A percentile compares a stretch with the other conserved stretches of the same genome.
phyloP scores from a whole-genome alignment of 257 asterid genomes.

The Nicotiana sylvestris region DNA sequence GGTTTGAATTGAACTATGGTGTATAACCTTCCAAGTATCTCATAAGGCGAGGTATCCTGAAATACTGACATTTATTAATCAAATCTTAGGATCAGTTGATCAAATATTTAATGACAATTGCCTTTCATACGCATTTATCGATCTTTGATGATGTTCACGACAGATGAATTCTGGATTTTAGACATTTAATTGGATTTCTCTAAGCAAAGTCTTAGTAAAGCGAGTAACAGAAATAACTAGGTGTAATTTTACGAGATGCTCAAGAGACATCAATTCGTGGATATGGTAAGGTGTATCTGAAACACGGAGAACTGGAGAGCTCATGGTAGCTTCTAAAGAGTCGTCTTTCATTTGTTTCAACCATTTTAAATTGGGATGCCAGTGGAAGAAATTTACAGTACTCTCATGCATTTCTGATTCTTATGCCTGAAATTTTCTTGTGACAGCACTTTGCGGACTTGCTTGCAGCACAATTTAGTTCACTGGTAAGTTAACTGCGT shows the following conservation, averaged over 20 bases:
- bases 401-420: conserved; percentile 23
- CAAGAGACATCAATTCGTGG: not conserved
- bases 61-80: not conserved
- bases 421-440: conserved; percentile 13
- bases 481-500: conserved; percentile 50
- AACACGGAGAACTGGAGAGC: not conserved
- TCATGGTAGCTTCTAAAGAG: not conserved
- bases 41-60: not conserved
- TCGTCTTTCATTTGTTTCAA: not conserved
- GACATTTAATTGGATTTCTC: not conserved
- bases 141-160: conserved; percentile 3
- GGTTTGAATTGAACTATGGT: not conserved
- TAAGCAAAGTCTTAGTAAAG: not conserved
- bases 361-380: conserved; percentile 1
- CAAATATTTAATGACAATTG: not conserved
- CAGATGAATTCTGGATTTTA: not conserved
- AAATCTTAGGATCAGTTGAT: not conserved
- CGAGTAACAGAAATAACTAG: not conserved
- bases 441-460: conserved; percentile 91
- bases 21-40: not conserved
- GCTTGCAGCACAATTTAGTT: conserved; percentile 74
- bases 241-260: not conserved
- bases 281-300: conserved; percentile 5
- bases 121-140: not conserved
- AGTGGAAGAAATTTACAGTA: not conserved